Base-by-base conservation (phyloP, 2,329 filamentous ascomycete genomes). In the Ophiostoma ips region DNA sequence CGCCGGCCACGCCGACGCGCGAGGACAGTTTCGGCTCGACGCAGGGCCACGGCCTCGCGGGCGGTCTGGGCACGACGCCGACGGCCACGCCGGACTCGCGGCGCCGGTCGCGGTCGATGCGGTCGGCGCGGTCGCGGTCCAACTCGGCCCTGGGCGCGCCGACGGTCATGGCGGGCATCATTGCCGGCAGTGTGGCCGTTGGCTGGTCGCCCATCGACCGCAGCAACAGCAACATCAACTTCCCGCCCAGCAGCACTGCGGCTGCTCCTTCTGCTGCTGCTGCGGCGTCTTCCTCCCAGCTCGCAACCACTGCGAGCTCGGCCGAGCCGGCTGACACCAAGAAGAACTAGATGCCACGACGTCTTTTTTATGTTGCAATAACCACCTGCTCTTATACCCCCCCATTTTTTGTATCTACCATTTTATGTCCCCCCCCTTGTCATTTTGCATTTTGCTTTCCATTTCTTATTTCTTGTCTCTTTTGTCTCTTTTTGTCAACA, bases 141-240 rank as follows among this genome's bases (percentile, higher is more conserved):
- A 82, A 82, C 63, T 87, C 83, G 28, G 83, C 83, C 2, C 71
- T 89, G 11, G 84, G 81, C 11, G 82, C 84, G 2, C 81, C 83
- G 2, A 80, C 81, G 8, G 84, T 87, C 53, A 88, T 88, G 84
- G 83, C 84, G n/a, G 85, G 85, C 53, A 82, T 89, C 52, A 78
- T 89, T 46, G 85, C 84, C 9, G 84, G 83, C 40, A 83, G 81
- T 59, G 77, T 89, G 33, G 84, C 79, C 33, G 83, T 80, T 13
- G 83, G 81, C 30, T 89, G 84, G 84, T 85, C 83, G 45, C 84
- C 84, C 1, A 75, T 80, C 50, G 80, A 81, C 53, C 68, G 55
- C 18, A 50, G 76, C 9, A 66, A 63, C 46, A 60, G 58, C 16
- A 66, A 64, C 47, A 37, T 33, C 4, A 50, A 44, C 45, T 34